These are phyloP conservation scores for Agrostemma githago DNA, from an alignment of 148 eudicot species.

Conservation along the genomic window DNA sequence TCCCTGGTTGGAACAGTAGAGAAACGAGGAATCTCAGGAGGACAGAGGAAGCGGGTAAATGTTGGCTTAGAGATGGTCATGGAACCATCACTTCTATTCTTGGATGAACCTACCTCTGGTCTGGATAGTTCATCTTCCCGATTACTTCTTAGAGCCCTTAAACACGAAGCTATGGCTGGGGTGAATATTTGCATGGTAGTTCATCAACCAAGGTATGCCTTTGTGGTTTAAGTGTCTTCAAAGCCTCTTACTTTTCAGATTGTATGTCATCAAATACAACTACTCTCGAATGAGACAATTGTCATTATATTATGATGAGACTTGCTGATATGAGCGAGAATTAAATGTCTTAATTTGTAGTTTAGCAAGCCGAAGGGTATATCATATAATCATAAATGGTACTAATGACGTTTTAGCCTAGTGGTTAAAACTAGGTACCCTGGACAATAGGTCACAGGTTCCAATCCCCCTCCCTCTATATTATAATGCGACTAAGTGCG, in stretches of 20 bases:
- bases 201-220: conserved; percentile 46
- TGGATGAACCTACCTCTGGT: conserved; percentile 54
- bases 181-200: conserved; percentile 51
- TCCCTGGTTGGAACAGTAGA: conserved; percentile 49
- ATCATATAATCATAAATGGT: too few relatives aligned
- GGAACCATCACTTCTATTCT: conserved; percentile 47
- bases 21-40: conserved; percentile 51
- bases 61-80: conserved; percentile 50
- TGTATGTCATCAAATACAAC: not conserved
- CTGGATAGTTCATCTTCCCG: conserved; percentile 49
- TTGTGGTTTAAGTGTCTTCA: not conserved
- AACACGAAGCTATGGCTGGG: conserved; percentile 46
- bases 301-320: not conserved
- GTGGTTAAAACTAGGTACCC: too few relatives aligned
- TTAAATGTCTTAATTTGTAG: not conserved
- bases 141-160: conserved; percentile 40
- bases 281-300: not conserved
- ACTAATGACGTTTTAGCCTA: too few relatives aligned
- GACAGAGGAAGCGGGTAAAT: conserved; percentile 48
- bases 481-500: too few relatives aligned
- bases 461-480: too few relatives aligned
- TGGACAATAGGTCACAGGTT: too few relatives aligned
- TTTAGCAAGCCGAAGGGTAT: not conserved
- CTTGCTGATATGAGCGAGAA: not conserved
- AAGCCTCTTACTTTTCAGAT: not conserved